Evolutionary conservation across 192 early-diverging fungal genomes (phyloP).

Genomic region (Glomus cerebriforme): DNA sequence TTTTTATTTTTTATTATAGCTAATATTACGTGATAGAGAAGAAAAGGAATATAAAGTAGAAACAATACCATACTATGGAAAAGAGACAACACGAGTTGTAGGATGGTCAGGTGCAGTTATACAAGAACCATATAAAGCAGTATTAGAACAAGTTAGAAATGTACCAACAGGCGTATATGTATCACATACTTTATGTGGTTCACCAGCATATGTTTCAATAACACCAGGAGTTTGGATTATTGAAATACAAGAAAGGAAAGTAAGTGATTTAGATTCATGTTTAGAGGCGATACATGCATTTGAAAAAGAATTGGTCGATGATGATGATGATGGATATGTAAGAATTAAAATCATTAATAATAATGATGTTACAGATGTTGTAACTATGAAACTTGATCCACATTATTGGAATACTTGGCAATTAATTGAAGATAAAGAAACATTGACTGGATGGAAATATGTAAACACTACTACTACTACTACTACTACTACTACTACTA

Average conservation of each 20-base stretch:
- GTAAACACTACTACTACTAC: background rate
- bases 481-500: too few species aligned
- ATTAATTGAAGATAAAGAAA: constrained; percentile 50
- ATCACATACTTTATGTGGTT: constrained; percentile 59
- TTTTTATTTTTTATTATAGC: constrained; percentile 31
- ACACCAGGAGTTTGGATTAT: constrained; percentile 74
- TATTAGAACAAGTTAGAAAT: constrained; percentile 64
- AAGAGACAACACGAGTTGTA: constrained; percentile 67
- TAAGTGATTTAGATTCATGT: constrained; percentile 64
- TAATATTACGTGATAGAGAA: constrained; percentile 70
- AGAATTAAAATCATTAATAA: constrained; percentile 57
- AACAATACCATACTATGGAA: constrained; percentile 56
- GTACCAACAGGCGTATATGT: constrained; percentile 68
- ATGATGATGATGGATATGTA: constrained; percentile 50
- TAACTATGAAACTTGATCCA: constrained; percentile 71
- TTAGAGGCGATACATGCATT: constrained; percentile 53
- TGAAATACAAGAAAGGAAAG: constrained; percentile 65
- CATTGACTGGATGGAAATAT: constrained; percentile 52
- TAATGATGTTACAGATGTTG: constrained; percentile 61
- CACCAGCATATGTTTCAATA: constrained; percentile 57
- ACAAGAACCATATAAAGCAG: constrained; percentile 71
- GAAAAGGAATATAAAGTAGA: constrained; percentile 67
- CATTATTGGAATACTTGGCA: constrained; percentile 79
- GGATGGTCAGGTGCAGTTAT: constrained; percentile 87
- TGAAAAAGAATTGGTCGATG: constrained; percentile 46